Conservation (phyloP, 2,329 filamentous ascomycete species). For the Botrytis paeoniae region DNA sequence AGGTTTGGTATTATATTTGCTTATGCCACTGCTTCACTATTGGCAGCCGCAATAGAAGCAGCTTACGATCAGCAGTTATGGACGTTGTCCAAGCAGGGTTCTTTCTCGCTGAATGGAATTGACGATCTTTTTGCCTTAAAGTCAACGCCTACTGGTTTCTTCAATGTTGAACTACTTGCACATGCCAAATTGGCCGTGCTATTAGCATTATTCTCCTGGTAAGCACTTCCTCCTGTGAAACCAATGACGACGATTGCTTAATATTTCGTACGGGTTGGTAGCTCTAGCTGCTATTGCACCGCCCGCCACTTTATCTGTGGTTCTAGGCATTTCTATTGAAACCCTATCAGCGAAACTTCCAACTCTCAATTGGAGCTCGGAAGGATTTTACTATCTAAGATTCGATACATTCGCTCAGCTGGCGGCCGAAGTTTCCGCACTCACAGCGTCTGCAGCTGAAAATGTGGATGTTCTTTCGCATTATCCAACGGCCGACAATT, state of each 20-base stretch:
- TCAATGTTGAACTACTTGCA: conserved; percentile 10
- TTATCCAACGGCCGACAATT: not conserved
- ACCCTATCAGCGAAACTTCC: not conserved
- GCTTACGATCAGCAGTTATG: conserved; percentile 25
- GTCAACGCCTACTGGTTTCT: conserved; percentile 16
- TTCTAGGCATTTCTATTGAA: not conserved
- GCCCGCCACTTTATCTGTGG: conserved; percentile 14
- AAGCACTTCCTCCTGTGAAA: too few relatives aligned
- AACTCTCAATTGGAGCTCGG: not conserved
- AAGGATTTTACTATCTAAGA: not conserved
- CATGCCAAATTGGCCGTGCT: not conserved
- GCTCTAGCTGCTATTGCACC: conserved; percentile 1
- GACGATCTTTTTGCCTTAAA: conserved; percentile 23
- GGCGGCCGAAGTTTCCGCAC: not conserved
- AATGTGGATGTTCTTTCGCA: not conserved
- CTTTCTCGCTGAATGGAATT: conserved; percentile 18
- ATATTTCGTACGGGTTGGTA: not conserved
- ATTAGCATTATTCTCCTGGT: too few relatives aligned
- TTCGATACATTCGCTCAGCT: not conserved
- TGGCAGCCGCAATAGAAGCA: conserved; percentile 14
- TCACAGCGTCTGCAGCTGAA: not conserved
- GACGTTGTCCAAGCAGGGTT: conserved; percentile 19
- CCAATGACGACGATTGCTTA: too few relatives aligned
- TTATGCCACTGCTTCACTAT: conserved; percentile 17
- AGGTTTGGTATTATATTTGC: conserved; percentile 24